Percentiles rank a stretch among this genome's conserved stretches.
Evolutionary conservation across 495 filamentous ascomycete genomes (phyloP).

Genomic region (Lophiotrema nucula): DNA sequence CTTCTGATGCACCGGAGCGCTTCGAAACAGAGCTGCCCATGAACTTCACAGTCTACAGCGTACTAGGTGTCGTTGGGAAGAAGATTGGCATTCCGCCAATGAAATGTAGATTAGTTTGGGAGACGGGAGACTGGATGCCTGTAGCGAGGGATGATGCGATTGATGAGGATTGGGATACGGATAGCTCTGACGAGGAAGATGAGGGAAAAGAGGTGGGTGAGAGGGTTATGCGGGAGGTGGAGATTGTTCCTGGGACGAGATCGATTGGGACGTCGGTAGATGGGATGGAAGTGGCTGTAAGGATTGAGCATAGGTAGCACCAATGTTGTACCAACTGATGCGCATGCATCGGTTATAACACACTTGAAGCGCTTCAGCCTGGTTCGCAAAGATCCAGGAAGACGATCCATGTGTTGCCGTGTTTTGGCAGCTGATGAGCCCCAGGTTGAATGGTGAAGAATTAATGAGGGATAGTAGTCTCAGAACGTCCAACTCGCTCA

Average conservation of each 20-base stretch:
- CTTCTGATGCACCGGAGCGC: neutral
- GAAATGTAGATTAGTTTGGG: constrained; percentile 66
- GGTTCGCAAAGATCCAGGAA: no score
- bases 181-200: constrained; percentile 50
- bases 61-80: constrained; percentile 74
- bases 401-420: no score
- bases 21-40: constrained; percentile 60
- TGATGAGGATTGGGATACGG: constrained; percentile 54
- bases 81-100: constrained; percentile 66
- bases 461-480: no score
- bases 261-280: constrained; percentile 82
- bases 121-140: constrained; percentile 83
- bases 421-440: no score
- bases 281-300: constrained; percentile 61
- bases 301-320: constrained; percentile 56
- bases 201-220: constrained; percentile 40
- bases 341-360: neutral
- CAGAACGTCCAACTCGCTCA: no score
- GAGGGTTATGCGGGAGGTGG: constrained; percentile 73
- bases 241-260: constrained; percentile 76
- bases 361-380: no score
- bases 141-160: constrained; percentile 55
- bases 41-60: constrained; percentile 71
- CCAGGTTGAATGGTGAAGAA: no score
- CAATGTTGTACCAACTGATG: no score